phyloP scores from a whole-genome alignment of 2,329 filamentous ascomycete species.

The Phialophora chinensis region DNA sequence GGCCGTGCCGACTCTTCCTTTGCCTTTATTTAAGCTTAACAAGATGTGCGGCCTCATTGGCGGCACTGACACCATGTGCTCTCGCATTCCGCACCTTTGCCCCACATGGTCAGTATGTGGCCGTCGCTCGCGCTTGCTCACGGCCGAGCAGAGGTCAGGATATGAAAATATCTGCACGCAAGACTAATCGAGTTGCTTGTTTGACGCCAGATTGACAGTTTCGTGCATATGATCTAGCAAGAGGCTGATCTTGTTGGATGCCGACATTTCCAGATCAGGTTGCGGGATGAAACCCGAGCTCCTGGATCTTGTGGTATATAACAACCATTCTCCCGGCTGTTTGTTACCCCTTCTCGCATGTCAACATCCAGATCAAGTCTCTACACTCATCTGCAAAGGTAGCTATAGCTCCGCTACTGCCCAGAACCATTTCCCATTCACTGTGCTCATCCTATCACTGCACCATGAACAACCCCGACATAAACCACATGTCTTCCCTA shows the following conservation, averaged over 20 bases:
- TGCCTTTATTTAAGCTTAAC: constrained; percentile 19
- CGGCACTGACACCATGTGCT: neutral
- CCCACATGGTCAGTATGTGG: constrained; percentile 3
- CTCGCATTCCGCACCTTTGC: constrained; percentile 3
- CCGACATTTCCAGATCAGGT: constrained; percentile 6
- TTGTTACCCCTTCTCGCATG: neutral
- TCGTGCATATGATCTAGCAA: neutral
- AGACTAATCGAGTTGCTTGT: neutral
- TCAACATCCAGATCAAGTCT: neutral
- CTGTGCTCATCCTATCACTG: neutral
- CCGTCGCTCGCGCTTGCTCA: constrained; percentile 10
- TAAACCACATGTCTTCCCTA: constrained; percentile 16
- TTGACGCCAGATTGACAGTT: neutral
- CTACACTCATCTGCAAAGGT: neutral
- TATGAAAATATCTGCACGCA: constrained; percentile 9
- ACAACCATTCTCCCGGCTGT: neutral
- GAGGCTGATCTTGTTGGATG: neutral
- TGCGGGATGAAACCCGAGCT: neutral
- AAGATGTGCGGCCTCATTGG: constrained; percentile 2
- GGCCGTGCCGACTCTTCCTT: constrained; percentile 15
- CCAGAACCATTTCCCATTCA: constrained; percentile 4
- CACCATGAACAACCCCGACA: constrained; percentile 8
- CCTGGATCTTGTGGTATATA: constrained; percentile 9
- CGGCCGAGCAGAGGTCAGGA: constrained; percentile 1
- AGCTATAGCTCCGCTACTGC: neutral